Percentiles rank a stretch among this genome's conserved stretches.
These are phyloP conservation scores for Dentipellis sp. DNA, from an alignment of 768 basidiomycete genomes.

Conservation along the genomic window DNA sequence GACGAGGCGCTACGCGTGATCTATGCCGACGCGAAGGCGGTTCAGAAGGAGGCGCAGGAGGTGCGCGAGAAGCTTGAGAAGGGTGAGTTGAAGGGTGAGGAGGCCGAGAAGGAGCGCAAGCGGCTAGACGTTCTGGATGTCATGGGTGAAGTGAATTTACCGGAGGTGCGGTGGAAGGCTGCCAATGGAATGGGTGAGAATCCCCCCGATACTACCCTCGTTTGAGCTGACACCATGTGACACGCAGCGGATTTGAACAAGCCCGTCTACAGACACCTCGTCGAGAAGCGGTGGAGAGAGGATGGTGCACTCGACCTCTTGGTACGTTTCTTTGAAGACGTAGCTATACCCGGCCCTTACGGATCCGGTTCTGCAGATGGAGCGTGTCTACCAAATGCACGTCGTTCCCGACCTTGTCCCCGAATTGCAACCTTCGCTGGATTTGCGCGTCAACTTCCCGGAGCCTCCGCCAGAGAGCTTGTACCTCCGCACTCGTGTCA, in stretches of 20 bases:
- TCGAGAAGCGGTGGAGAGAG: conserved; percentile 79
- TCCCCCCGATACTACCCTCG: neutral
- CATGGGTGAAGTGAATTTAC: conserved; percentile 79
- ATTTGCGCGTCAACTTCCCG: conserved; percentile 60
- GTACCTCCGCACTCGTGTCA: conserved; percentile 18
- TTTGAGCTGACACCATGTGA: neutral
- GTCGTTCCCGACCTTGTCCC: conserved; percentile 85
- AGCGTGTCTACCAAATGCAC: conserved; percentile 85
- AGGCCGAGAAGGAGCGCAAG: conserved; percentile 28
- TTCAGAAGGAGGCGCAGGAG: conserved; percentile 35
- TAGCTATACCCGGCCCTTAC: too few species aligned
- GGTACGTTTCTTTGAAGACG: conserved; percentile 30
- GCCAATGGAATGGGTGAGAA: conserved; percentile 68
- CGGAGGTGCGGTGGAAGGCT: conserved; percentile 71
- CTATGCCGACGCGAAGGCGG: conserved; percentile 42
- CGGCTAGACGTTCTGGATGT: conserved; percentile 53
- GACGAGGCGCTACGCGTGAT: conserved; percentile 78
- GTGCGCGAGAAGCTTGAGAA: conserved; percentile 22
- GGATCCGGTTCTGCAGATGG: conserved; percentile 51
- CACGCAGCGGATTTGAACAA: conserved; percentile 55
- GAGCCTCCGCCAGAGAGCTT: conserved; percentile 21
- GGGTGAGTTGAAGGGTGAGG: conserved; percentile 5
- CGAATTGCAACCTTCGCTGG: conserved; percentile 58
- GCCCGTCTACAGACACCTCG: conserved; percentile 65
- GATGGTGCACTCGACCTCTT: conserved; percentile 79